Evolutionary conservation across 1,139 yeast species (phyloP).

Genomic region (Sugiyamaella novakii): DNA sequence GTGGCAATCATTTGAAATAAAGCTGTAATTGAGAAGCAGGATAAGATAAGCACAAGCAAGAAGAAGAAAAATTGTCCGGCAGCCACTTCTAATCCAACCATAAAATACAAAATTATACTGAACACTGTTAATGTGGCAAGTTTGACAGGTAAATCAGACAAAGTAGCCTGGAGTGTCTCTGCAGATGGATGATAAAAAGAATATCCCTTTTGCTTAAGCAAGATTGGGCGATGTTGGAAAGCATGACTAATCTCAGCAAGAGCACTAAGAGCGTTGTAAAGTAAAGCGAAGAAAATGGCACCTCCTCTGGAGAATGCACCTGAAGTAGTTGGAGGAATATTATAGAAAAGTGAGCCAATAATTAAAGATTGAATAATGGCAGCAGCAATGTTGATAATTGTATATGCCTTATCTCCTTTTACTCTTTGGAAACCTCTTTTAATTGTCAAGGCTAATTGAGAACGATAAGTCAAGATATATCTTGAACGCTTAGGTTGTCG

Average conservation of each 20-base stretch:
- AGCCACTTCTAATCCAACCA: slow-evolving; percentile 56
- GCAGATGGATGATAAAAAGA: slow-evolving; percentile 68
- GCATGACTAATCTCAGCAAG: slow-evolving; percentile 59
- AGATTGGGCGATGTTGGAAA: slow-evolving; percentile 59
- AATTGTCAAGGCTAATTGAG: slow-evolving; percentile 50
- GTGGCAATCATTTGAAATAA: slow-evolving; percentile 65
- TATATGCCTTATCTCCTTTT: slow-evolving; percentile 57
- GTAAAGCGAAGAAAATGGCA: slow-evolving; percentile 56
- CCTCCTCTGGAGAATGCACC: slow-evolving; percentile 63
- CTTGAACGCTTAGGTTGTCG: slow-evolving; percentile 50
- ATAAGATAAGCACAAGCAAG: slow-evolving; percentile 52
- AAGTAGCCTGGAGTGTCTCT: slow-evolving; percentile 61
- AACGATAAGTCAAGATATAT: slow-evolving; percentile 50
- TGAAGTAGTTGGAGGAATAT: slow-evolving; percentile 49
- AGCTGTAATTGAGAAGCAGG: slow-evolving; percentile 55
- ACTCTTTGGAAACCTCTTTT: slow-evolving; percentile 58
- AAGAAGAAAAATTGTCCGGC: slow-evolving; percentile 68
- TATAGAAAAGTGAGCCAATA: slow-evolving; percentile 59
- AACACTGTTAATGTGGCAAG: slow-evolving; percentile 49
- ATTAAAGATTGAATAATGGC: slow-evolving; percentile 56
- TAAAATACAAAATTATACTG: slow-evolving; percentile 56
- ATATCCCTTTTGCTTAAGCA: slow-evolving; percentile 62
- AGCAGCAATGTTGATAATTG: slow-evolving; percentile 53
- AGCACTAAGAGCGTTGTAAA: slow-evolving; percentile 60
- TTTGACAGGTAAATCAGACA: slow-evolving; percentile 62